A percentile compares a stretch with the other conserved stretches of the same genome.
phyloP scores from a whole-genome alignment of 1,284 basidiomycete species.

The Rhodotorula sp. region DNA sequence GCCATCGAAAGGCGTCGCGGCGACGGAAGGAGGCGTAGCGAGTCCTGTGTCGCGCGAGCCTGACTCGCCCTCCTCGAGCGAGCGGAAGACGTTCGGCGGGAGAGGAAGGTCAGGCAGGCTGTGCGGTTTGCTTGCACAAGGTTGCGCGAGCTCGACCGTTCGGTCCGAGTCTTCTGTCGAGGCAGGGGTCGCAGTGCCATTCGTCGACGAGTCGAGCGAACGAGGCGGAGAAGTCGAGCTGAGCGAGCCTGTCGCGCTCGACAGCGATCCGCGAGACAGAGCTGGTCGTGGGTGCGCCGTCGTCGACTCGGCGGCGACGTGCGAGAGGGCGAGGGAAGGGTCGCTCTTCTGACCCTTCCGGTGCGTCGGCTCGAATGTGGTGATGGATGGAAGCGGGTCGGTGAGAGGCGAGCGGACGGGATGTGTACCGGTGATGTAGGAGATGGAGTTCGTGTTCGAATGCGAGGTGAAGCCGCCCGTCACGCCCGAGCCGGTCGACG shows the following conservation, averaged over 20 bases:
- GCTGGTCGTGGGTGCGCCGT: slow-evolving; percentile 23
- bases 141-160: not conserved
- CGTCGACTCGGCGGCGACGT: not conserved
- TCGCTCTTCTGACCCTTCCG: slow-evolving; percentile 7
- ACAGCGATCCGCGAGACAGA: slow-evolving; percentile 34
- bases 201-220: not conserved
- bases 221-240: slow-evolving; percentile 13
- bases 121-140: not conserved
- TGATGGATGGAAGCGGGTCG: slow-evolving; percentile 9
- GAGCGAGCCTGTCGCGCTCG: slow-evolving; percentile 26
- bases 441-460: slow-evolving; percentile 24
- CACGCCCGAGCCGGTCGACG: slow-evolving; percentile 18
- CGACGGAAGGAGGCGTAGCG: not conserved
- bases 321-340: slow-evolving; percentile 12
- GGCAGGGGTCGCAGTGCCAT: not conserved
- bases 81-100: slow-evolving; percentile 13
- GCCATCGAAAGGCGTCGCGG: slow-evolving; percentile 14
- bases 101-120: slow-evolving; percentile 7
- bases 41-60: not conserved
- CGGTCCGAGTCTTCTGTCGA: not conserved
- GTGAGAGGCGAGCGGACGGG: not conserved
- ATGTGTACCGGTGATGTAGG: slow-evolving; percentile 14
- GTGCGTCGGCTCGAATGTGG: slow-evolving; percentile 26
- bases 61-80: not conserved
- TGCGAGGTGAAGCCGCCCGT: slow-evolving; percentile 28